phyloP scores from a whole-genome alignment of 1,284 basidiomycete genomes.

The Marasmius tenuissimus region DNA sequence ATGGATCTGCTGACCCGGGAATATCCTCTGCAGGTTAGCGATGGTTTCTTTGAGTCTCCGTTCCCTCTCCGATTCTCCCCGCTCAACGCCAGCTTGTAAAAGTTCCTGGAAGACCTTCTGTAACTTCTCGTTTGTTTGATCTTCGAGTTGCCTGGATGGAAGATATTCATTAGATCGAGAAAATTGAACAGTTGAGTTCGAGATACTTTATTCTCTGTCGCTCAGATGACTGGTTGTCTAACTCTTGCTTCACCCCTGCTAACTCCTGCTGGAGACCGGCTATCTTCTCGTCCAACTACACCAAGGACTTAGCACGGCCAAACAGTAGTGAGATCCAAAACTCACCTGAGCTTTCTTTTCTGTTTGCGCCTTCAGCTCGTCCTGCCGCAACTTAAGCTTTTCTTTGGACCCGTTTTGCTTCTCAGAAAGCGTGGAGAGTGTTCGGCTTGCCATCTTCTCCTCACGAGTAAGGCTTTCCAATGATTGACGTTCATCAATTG shows the following conservation, averaged over 20 bases:
- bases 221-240: slow-evolving; percentile 77
- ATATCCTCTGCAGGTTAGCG: slow-evolving; percentile 80
- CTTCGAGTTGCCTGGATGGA: slow-evolving; percentile 75
- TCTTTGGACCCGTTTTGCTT: slow-evolving; percentile 68
- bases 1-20: slow-evolving; percentile 58
- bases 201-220: slow-evolving; percentile 52
- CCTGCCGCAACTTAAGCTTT: slow-evolving; percentile 59
- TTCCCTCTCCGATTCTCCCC: slow-evolving; percentile 85
- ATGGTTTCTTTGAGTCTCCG: slow-evolving; percentile 85
- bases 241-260: slow-evolving; percentile 61
- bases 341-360: slow-evolving; percentile 62
- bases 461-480: slow-evolving; percentile 84
- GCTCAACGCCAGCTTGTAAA: slow-evolving; percentile 85
- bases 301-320: slow-evolving; percentile 1
- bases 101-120: slow-evolving; percentile 83
- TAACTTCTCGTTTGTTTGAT: slow-evolving; percentile 90
- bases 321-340: not conserved
- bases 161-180: slow-evolving; percentile 5
- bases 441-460: slow-evolving; percentile 71
- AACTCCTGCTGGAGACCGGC: slow-evolving; percentile 54
- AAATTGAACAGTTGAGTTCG: not conserved
- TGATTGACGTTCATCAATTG: slow-evolving; percentile 85
- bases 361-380: slow-evolving; percentile 57
- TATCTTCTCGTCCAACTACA: slow-evolving; percentile 65
- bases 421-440: slow-evolving; percentile 65